Percentiles rank a stretch among this genome's conserved stretches.
Conservation (phyloP, 257 asterid genomes). For the Solanum etuberosum region DNA sequence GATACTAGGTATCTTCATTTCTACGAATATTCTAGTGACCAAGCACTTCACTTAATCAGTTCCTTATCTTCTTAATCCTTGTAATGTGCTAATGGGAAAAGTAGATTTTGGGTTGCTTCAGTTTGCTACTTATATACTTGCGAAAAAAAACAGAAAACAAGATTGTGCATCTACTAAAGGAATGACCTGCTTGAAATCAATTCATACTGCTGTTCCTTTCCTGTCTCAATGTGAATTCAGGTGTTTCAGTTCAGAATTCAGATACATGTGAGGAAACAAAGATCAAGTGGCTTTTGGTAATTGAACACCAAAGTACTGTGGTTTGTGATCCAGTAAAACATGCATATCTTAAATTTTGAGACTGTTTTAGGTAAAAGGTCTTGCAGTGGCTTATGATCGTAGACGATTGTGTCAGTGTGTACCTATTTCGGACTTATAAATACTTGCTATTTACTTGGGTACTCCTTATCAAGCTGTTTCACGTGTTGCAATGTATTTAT, state of each 20-base stretch:
- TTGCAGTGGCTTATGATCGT: background rate
- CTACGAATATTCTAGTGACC: background rate
- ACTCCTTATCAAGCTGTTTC: background rate
- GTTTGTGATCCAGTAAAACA: background rate
- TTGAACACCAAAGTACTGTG: background rate
- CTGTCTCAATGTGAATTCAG: background rate
- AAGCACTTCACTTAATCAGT: background rate
- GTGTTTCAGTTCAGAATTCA: background rate
- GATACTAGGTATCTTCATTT: constrained; percentile 55
- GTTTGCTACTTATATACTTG: background rate
- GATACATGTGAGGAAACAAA: background rate
- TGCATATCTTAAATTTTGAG: background rate
- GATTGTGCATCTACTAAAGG: background rate
- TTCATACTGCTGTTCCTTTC: background rate
- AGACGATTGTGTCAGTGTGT: background rate
- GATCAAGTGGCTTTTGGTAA: background rate
- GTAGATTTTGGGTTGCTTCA: background rate
- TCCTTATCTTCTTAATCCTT: background rate
- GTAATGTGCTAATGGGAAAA: background rate
- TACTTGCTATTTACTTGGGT: background rate
- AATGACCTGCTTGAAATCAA: background rate
- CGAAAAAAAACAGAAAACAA: background rate
- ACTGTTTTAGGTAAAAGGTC: background rate
- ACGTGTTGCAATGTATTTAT: background rate
- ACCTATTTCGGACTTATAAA: background rate